Base-by-base conservation (phyloP, 1,139 yeast species). In the Hyphopichia buzzinii region DNA sequence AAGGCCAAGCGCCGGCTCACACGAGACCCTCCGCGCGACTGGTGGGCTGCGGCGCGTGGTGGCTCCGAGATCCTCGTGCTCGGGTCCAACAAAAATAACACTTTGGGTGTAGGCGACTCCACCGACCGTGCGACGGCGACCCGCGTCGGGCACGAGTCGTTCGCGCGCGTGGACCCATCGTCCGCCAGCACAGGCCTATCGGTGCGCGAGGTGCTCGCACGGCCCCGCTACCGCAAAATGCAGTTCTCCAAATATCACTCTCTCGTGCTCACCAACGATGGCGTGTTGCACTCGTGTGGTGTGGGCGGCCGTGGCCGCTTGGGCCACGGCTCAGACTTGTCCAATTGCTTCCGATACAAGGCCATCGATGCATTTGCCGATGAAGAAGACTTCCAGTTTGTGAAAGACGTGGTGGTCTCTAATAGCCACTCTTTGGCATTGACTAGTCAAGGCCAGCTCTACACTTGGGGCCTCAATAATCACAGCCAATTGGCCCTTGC, bases 381-480 rank as follows among this genome's bases (percentile, higher is more conserved):
- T 4, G 37, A 36, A 24, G 31, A 42, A 11, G 64, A 69, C 16
- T 49, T 53, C 2, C 50, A 56, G 8, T 49, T 52, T 3, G 65
- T 83, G 2, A 45, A 51, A 7, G 63, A 63, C 19, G 48, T 80
- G 1, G 76, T 78, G 0, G 56, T 80, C 2, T 81, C 89, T 28
- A 76, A 78, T 44, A 84, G 84, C 48, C 96, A 87, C 54, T 67
- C 88, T 0, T 51, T 87, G 19, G 72, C 55, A 0, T 51, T 85
- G 17, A 74, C 84, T 1, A 49, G 62, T 1, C 51, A 60, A 8
- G 81, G 81, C 27, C 71, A 70, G 14, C 64, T 87, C 2, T 84
- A 69, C 45, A 61, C 90, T 0, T 89, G 96, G 95, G 97, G 97
- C 0, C 66, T 79, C 41, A 87, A 87, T 50, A 66, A 69, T 21